phyloP scores from a whole-genome alignment of 805 yeast genomes.

The Jamesozyma spencerorum region DNA sequence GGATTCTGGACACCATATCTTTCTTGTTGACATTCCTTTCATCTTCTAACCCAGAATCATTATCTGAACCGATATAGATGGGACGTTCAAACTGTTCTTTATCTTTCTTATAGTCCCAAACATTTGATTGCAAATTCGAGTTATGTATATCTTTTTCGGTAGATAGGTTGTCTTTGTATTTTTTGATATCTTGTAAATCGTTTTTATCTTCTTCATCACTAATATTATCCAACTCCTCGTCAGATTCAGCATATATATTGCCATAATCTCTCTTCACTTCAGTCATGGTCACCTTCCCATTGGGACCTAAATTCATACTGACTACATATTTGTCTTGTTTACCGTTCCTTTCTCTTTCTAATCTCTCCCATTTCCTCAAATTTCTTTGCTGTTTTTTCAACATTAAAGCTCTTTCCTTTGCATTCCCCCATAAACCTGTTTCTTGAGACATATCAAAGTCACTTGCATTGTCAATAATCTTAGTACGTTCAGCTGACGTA shows the following conservation, averaged over 20 bases:
- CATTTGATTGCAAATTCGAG: slow-evolving; percentile 27
- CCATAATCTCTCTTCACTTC: slow-evolving; percentile 33
- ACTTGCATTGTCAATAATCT: slow-evolving; percentile 84
- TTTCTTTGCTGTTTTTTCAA: slow-evolving; percentile 78
- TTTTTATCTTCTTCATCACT: slow-evolving; percentile 32
- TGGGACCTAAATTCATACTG: slow-evolving; percentile 61
- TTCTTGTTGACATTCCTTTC: neutral
- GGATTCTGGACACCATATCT: slow-evolving; percentile 18
- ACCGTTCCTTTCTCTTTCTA: slow-evolving; percentile 53
- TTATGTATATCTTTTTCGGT: slow-evolving; percentile 10
- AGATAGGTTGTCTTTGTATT: slow-evolving; percentile 19
- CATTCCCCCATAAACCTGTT: slow-evolving; percentile 67
- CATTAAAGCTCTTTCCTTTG: slow-evolving; percentile 79
- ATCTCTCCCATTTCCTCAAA: slow-evolving; percentile 51
- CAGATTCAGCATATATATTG: slow-evolving; percentile 20
- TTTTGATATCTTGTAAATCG: slow-evolving; percentile 24
- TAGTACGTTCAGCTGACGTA: slow-evolving; percentile 81
- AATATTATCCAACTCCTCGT: slow-evolving; percentile 28
- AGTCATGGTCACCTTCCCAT: slow-evolving; percentile 67
- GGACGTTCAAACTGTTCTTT: slow-evolving; percentile 48
- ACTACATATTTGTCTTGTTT: slow-evolving; percentile 60
- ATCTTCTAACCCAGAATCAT: neutral
- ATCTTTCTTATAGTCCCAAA: slow-evolving; percentile 58
- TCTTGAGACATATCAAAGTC: slow-evolving; percentile 53
- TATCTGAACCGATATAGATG: slow-evolving; percentile 27